Evolutionary conservation across 305 asterid genomes (phyloP).

Genomic region (Fraxinus nigra): DNA sequence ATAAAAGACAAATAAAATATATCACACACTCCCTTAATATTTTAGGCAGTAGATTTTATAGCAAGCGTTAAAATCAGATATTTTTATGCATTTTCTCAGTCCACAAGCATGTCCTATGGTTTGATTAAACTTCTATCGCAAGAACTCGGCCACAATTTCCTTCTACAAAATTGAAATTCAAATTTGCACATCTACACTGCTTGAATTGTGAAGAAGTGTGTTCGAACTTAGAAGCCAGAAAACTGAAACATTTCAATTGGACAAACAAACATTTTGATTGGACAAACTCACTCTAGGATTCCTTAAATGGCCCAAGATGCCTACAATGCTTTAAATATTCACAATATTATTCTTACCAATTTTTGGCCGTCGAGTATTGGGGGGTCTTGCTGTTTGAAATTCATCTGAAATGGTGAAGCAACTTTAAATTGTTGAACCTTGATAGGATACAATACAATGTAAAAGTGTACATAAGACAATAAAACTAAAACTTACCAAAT

Average conservation of each 20-base stretch:
- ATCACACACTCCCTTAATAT: background rate
- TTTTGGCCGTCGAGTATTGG: constrained; percentile 76
- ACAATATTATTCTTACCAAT: constrained; percentile 47
- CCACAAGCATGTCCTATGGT: background rate
- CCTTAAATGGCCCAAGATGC: background rate
- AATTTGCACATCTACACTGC: background rate
- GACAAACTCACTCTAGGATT: background rate
- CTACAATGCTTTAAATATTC: background rate
- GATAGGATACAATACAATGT: background rate
- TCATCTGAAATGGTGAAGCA: constrained; percentile 55
- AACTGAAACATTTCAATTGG: background rate
- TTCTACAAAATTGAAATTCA: background rate
- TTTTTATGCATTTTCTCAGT: background rate
- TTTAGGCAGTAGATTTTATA: background rate
- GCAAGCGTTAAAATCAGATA: background rate
- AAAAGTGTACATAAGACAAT: background rate
- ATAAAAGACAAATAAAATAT: background rate
- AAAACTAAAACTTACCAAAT: constrained; percentile 62
- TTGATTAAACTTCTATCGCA: background rate
- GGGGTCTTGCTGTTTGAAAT: constrained; percentile 80
- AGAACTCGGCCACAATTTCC: background rate
- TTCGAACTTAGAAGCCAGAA: background rate
- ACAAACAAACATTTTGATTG: background rate
- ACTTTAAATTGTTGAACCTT: constrained; percentile 15
- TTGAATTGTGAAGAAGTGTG: background rate